Conservation (phyloP, 192 early-diverging fungal genomes). For the Mortierella claussenii region DNA sequence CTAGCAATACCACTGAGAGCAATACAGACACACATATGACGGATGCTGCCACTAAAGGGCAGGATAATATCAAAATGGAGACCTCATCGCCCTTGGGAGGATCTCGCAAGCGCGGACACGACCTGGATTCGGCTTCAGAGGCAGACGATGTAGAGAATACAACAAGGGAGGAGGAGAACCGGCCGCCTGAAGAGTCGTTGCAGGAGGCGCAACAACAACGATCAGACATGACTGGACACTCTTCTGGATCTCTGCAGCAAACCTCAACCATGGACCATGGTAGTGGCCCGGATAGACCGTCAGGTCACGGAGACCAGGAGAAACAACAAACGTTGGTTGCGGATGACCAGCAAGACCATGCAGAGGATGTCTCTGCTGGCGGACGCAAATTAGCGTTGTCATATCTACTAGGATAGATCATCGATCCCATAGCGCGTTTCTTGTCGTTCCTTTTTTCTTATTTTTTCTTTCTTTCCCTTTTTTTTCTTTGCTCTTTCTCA, state of each 20-base stretch:
- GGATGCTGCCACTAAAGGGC: background rate
- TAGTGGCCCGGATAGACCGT: too few relatives aligned
- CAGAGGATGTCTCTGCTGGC: background rate
- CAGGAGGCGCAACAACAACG: background rate
- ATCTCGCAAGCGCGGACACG: constrained; percentile 7
- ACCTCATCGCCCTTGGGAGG: background rate
- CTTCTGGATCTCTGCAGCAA: too few relatives aligned
- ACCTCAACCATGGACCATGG: too few relatives aligned
- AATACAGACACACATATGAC: constrained; percentile 2
- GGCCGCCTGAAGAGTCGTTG: background rate
- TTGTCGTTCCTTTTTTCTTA: background rate
- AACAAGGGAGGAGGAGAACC: constrained; percentile 11
- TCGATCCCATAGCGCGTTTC: too few relatives aligned
- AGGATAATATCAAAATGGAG: background rate
- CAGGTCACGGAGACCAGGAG: background rate
- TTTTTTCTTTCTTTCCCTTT: constrained; percentile 6
- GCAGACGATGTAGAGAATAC: background rate
- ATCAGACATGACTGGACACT: too few relatives aligned
- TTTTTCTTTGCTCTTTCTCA: background rate
- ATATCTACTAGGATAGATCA: constrained; percentile 17
- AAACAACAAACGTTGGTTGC: background rate
- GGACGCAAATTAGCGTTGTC: constrained; percentile 32
- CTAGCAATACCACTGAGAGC: background rate
- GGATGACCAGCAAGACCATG: background rate
- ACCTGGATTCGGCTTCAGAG: background rate